Base-by-base conservation (phyloP, 805 yeast species). In the Metschnikowia picachoensis region DNA sequence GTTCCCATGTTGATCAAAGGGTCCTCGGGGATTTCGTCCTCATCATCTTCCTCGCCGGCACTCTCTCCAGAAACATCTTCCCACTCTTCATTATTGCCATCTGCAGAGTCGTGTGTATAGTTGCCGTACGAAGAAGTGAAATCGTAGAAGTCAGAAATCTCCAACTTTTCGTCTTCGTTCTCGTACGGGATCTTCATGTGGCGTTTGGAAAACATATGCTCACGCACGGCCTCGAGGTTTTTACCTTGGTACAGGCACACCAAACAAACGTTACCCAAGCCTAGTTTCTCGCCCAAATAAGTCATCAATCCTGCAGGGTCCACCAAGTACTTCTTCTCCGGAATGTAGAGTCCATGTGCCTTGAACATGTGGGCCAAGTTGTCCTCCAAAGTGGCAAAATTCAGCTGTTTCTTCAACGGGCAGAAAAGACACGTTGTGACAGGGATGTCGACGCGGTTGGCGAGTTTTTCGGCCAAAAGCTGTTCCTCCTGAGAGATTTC, bases 101-200 rank as follows among this genome's bases (percentile, higher is more conserved):
- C 49, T 8, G 34, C 54, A 10, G 36, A 48, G 1, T 27, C 46
- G 1, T 40, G 34, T 10, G 38, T 12, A 7, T 11, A 3, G 38
- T 63, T 64, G 10, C 67, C 74, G 57, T 82, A 82, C 1, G 90
- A 73, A 0, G 87, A 75, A 3, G 83, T 72, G 67, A 88, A 91
- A 61, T 92, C 97, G 61, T 94, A 94, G 60, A 85, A 94, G 35
- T 81, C 84, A 0, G 90, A 78, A 37, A 92, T 74, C 59, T 83
- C 85, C 39, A 82, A 76, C 59, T 82, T 82, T 59, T 94, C 95
- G 47, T 83, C 84, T 44, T 80, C 84, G 0, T 80, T 66, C 58
- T 94, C 98, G 65, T 86, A 94, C 0, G 98, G 97, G 49, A 94
- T 76, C 60, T 81, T 79, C 70, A 92, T 85, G 65, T 94, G 99